Conservation (phyloP, 2,329 filamentous ascomycete genomes). For the Ascochyta koolunga region DNA sequence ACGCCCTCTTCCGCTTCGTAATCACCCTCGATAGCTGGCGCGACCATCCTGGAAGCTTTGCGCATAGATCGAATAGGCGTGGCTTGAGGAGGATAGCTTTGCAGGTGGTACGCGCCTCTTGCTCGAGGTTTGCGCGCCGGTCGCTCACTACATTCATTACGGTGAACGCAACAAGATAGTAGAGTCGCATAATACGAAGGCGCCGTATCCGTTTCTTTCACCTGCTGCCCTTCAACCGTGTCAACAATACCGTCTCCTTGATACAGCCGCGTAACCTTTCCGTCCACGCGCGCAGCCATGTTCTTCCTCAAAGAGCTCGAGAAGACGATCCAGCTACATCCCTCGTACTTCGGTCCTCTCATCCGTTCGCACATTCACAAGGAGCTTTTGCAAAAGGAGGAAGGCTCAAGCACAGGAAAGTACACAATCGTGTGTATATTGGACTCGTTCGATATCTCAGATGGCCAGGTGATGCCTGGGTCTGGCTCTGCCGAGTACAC, state of each 20-base stretch:
- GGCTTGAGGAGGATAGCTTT: conserved; percentile 29
- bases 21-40: conserved; percentile 22
- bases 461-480: conserved; percentile 88
- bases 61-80: conserved; percentile 35
- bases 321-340: conserved; percentile 91
- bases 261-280: conserved; percentile 12
- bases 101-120: conserved; percentile 40
- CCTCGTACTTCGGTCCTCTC: conserved; percentile 93
- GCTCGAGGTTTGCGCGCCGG: conserved; percentile 29
- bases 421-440: conserved; percentile 99
- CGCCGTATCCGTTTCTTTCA: conserved; percentile 16
- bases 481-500: conserved; percentile 94
- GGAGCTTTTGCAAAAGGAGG: conserved; percentile 89
- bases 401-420: conserved; percentile 92
- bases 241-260: conserved; percentile 17
- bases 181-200: conserved; percentile 33
- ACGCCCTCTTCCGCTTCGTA: conserved; percentile 17
- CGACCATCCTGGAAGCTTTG: conserved; percentile 24
- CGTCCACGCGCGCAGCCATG: conserved; percentile 62
- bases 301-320: conserved; percentile 99
- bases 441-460: conserved; percentile 93
- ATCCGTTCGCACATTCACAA: conserved; percentile 91
- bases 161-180: conserved; percentile 32
- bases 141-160: conserved; percentile 26
- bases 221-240: conserved; percentile 21